Base-by-base conservation (phyloP, 371 early-diverging fungal species). In the Rhizopus sp. region DNA sequence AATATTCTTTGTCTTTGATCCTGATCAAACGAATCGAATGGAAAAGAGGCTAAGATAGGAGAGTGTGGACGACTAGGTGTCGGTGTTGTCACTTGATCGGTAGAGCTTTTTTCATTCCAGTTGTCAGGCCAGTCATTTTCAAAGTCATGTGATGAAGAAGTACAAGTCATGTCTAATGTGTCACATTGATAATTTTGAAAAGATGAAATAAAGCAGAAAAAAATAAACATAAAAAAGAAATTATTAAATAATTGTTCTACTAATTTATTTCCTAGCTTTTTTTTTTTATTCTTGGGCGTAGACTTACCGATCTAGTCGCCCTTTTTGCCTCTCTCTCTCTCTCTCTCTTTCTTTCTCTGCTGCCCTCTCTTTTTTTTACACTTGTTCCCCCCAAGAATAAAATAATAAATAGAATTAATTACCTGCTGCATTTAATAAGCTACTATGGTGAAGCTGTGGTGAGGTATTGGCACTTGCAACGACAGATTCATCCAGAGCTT, bases 1-100 rank as follows among this genome's bases (percentile, higher is more conserved):
- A 80, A 79, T 33, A 82, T 66, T 13, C 55, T 55, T 59, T 69
- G 57, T 33, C 45, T 61, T 50, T 50, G 51, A 31, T 51, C 52
- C 10, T 50, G 32, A 53, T 53, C 54, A 53, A 30, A 10, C 37
- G 54, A 23, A 8, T 42, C 37, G 33, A n/a, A 41, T 33, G 30
- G 15, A 34, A 12, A 9, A 41, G 33, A 33, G 30, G 40, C 13
- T 15, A 53, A 53, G 38, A 9, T 15, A 33, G 54, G 17, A n/a
- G 40, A 23, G 34, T 46, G 6, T 17, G 42, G 15, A 46, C 47
- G 23, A 23, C 23, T 23, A 23, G 23, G 23, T 23, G 23, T 23
- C 23, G 23, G 23, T 2, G 23, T 23, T 23, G 23, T 23, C 23
- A 23, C 23, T 23, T 23, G 23, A 23, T 23, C 23, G 23, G 23